phyloP scores from a whole-genome alignment of 2,329 filamentous ascomycete species.

The Metarhizium humberi region DNA sequence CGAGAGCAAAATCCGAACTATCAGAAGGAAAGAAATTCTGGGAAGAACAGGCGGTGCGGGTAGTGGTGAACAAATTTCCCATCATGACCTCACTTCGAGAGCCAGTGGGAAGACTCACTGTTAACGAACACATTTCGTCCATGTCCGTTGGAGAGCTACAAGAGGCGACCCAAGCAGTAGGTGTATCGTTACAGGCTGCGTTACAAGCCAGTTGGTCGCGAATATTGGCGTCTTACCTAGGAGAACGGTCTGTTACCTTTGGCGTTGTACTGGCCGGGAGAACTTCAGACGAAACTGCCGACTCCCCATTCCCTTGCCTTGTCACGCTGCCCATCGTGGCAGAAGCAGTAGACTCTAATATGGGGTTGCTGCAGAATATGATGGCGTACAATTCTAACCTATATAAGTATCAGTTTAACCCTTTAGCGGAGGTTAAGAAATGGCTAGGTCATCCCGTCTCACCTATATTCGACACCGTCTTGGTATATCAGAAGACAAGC shows the following conservation, averaged over 20 bases:
- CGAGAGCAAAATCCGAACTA: constrained; percentile 17
- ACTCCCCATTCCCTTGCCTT: constrained; percentile 67
- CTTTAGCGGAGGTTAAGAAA: constrained; percentile 62
- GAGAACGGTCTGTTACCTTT: constrained; percentile 65
- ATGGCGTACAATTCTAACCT: constrained; percentile 56
- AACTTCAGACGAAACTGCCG: constrained; percentile 47
- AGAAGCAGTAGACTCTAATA: constrained; percentile 43
- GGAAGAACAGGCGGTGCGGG: constrained; percentile 41
- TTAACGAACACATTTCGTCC: constrained; percentile 25
- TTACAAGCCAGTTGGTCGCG: constrained; percentile 72
- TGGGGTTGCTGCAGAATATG: constrained; percentile 49
- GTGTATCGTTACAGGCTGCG: constrained; percentile 67
- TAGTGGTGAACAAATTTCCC: constrained; percentile 64
- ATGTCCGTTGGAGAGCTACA: constrained; percentile 40
- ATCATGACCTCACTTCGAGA: constrained; percentile 56
- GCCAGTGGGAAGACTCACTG: constrained; percentile 19
- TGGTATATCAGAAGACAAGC: constrained; percentile 66
- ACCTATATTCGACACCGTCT: constrained; percentile 71
- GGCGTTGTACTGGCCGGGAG: constrained; percentile 75
- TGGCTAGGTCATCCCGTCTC: constrained; percentile 58
- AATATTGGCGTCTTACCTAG: constrained; percentile 66
- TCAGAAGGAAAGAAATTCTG: constrained; percentile 49
- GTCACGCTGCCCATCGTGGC: constrained; percentile 68
- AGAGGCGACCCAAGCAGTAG: constrained; percentile 40
- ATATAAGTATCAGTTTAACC: constrained; percentile 61